These are phyloP conservation scores for Peronospora belbahrii DNA, from an alignment of 352 stramenopile genomes.

Conservation along the genomic window DNA sequence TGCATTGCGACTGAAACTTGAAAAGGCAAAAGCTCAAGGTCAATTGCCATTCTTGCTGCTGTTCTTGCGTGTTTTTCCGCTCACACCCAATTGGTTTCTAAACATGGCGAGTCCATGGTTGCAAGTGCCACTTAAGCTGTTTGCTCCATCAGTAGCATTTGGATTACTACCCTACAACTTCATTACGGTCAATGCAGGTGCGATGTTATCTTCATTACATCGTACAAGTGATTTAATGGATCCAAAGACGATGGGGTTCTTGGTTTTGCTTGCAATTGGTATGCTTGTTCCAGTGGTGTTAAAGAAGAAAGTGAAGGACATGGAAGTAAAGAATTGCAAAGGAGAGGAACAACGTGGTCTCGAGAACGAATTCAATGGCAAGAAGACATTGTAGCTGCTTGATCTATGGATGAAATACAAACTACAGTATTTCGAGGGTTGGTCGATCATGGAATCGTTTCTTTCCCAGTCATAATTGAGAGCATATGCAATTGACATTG, in stretches of 20 bases:
- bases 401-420: neutral
- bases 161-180: conserved; percentile 82
- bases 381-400: conserved; percentile 9
- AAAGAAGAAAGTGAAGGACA: conserved; percentile 30
- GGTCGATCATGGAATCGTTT: too few relatives aligned
- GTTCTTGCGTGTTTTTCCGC: conserved; percentile 74
- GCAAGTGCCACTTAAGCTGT: conserved; percentile 54
- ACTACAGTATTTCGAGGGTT: neutral
- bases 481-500: neutral
- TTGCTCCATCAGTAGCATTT: conserved; percentile 54
- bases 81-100: conserved; percentile 82
- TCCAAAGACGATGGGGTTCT: conserved; percentile 41
- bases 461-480: neutral
- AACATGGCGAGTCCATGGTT: conserved; percentile 78
- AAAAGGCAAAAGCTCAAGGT: conserved; percentile 33
- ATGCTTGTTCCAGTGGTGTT: conserved; percentile 63
- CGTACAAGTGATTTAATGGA: conserved; percentile 66
- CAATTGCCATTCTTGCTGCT: conserved; percentile 59
- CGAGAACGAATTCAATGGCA: conserved; percentile 1
- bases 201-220: conserved; percentile 62
- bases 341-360: neutral
- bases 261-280: conserved; percentile 47
- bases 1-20: conserved; percentile 43
- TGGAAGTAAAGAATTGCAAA: conserved; percentile 1
- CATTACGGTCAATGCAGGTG: conserved; percentile 67